These are phyloP conservation scores for Hondaea fermentalgiana DNA, from an alignment of 108 stramenopile species.

Conservation along the genomic window DNA sequence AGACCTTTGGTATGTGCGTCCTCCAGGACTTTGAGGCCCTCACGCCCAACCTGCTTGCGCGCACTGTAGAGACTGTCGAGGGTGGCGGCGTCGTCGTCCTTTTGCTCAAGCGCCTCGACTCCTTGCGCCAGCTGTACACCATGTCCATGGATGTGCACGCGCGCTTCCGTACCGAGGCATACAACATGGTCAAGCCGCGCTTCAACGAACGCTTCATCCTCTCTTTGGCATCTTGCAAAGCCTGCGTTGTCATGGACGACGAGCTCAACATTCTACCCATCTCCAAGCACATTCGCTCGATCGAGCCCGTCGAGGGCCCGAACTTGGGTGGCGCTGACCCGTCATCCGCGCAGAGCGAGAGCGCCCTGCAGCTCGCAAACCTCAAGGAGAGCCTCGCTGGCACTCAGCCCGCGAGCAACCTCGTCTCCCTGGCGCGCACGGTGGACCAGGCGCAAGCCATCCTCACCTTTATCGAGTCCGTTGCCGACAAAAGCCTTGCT, in stretches of 20 bases:
- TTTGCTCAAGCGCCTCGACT: conserved; percentile 77
- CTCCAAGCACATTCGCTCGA: conserved; percentile 36
- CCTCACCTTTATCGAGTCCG: conserved; percentile 84
- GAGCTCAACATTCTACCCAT: conserved; percentile 96
- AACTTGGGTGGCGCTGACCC: neutral
- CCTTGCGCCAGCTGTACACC: conserved; percentile 88
- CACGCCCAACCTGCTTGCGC: conserved; percentile 93
- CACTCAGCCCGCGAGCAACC: conserved; percentile 79
- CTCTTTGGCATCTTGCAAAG: conserved; percentile 69
- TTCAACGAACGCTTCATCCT: conserved; percentile 99
- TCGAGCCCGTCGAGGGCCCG: conserved; percentile 32
- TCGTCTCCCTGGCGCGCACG: conserved; percentile 82
- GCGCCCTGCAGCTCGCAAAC: conserved; percentile 59
- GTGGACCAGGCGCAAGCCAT: conserved; percentile 89
- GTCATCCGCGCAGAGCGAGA: conserved; percentile 25
- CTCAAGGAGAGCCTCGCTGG: conserved; percentile 78
- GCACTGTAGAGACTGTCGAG: conserved; percentile 94
- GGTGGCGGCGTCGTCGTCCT: conserved; percentile 96
- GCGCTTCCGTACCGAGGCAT: conserved; percentile 75
- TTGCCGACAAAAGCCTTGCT: conserved; percentile 59
- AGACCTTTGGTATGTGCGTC: conserved; percentile 86
- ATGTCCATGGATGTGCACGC: conserved; percentile 98
- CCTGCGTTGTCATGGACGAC: conserved; percentile 91
- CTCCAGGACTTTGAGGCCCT: conserved; percentile 97
- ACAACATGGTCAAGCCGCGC: conserved; percentile 74